Base-by-base conservation (phyloP, 2,329 filamentous ascomycete species). In the Beauveria sp. region DNA sequence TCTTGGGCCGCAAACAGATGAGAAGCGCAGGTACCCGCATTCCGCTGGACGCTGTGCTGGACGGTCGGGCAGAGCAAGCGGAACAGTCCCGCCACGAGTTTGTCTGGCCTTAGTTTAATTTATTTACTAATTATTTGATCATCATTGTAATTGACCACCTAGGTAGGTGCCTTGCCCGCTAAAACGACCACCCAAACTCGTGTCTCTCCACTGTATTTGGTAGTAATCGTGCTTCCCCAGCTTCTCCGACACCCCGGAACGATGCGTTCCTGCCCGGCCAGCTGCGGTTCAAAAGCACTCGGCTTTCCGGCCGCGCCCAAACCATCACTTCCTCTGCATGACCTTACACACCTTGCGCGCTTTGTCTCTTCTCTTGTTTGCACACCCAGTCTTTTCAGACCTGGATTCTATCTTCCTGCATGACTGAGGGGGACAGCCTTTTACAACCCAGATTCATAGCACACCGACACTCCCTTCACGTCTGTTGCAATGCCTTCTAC, bases 401-500 rank as follows among this genome's bases (percentile, higher is more conserved):
- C 38, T n/a, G 43, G 1, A 24, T 24, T 52, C 12, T 24, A 24
- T 24, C n/a, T 43, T 20, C 5, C 50, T 18, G 14, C 24, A 49
- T n/a, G 24, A 51, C n/a, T 30, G 30, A 51, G 20, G 16, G 22
- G 42, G 6, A n/a, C 9, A 28, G 34, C 38, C 6, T 50, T 51
- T 24, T 51, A 3, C 20, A 38, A n/a, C 22, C 26, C 24, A 42
- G 14, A 38, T 5, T 16, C 6, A 38, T n/a, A 24, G 40, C n/a
- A 51, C 26, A n/a, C 38, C 38, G n/a, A 12, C 47, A 28, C n/a
- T 61, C 51, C 22, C 14, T 9, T 55, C 51, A 47, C 43, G 40
- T 30, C 43, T 34, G 54, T 45, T 72, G 68, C 67, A 40, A 84
- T 85, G 82, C 75, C 79, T 69, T 82, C 81, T 20, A 69, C 78